Evolutionary conservation across 2,329 filamentous ascomycete genomes (phyloP), one percentile per base, ranked within the genome.

Genomic region (Botryotinia globosa): DNA sequence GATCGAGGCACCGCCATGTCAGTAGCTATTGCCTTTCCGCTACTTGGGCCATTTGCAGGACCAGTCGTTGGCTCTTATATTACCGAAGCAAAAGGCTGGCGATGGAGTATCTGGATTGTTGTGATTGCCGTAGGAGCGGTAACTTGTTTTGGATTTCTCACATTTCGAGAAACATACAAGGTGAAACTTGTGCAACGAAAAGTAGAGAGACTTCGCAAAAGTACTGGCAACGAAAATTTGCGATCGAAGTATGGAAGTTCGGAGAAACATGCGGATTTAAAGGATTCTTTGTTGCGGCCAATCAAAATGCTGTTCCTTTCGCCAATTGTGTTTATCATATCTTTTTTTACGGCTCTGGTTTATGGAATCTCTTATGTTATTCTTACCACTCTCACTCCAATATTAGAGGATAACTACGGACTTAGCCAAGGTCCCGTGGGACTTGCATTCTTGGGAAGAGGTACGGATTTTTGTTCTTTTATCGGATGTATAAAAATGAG

Each of bases 101-200:
- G 81, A 22, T 82, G 81, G 81, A 75, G 79, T 9, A 81, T 82
- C 73, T 82, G 81, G 77, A 66, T 82, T 20, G 70, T 82, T 18
- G 68, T 77, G 10, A 82, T 82, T 37, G 51, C 54, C 22, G 67
- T 69, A 8, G 67, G 67, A 20, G 56, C 67, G 6, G 56, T 62
- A 10, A 51, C 56, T n/a, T 69, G 66, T 44, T 39, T 69, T 59
- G 66, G 34, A 2, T 69, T 39, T 34, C 56, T 69, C 8, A 34
- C 32, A 16, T 71, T 71, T 42, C 59, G 69, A 25, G 59, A 71
- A 54, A 64, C 45, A 8, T 71, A 71, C 48, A 71, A 71, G 45
- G 59, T 56, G 6, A 64, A 37, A n/a, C 12, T 71, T 14, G 4
- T 71, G 20, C 44, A 59, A 20, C 34, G n/a, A 29, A 72, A 72